Conservation (phyloP, 1,284 basidiomycete species). For the Sanghuangporus sanghuang region DNA sequence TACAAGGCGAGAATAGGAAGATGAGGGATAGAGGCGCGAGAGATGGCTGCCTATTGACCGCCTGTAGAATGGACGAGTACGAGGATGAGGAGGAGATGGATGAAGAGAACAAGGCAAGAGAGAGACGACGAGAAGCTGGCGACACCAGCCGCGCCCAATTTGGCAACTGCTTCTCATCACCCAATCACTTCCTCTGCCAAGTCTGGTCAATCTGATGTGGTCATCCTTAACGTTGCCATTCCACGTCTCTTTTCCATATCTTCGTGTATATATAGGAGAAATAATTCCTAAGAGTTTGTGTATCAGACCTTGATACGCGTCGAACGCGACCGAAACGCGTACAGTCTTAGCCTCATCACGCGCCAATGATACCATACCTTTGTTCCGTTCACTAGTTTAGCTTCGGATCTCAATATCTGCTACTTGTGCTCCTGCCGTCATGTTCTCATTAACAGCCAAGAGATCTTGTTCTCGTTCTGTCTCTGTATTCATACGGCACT, state of each 20-base stretch:
- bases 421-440: neutral
- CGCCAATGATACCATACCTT: neutral
- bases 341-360: neutral
- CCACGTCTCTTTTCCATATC: neutral
- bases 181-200: neutral
- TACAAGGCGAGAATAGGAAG: slow-evolving; percentile 14
- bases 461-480: neutral
- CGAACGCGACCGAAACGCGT: too few species aligned
- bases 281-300: neutral
- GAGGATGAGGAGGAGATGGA: slow-evolving; percentile 2
- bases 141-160: neutral
- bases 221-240: neutral
- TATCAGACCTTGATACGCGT: neutral
- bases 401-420: neutral
- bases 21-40: neutral
- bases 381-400: neutral
- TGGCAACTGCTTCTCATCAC: slow-evolving; percentile 8
- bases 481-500: neutral
- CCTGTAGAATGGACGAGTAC: neutral
- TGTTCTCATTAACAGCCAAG: neutral
- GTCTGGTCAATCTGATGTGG: neutral
- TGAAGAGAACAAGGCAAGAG: slow-evolving; percentile 4
- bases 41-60: neutral
- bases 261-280: too few species aligned
- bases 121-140: neutral